Evolutionary conservation across 2,329 filamentous ascomycete species (phyloP), one percentile per base, ranked within the genome.

Genomic region (Alternaria sp.): DNA sequence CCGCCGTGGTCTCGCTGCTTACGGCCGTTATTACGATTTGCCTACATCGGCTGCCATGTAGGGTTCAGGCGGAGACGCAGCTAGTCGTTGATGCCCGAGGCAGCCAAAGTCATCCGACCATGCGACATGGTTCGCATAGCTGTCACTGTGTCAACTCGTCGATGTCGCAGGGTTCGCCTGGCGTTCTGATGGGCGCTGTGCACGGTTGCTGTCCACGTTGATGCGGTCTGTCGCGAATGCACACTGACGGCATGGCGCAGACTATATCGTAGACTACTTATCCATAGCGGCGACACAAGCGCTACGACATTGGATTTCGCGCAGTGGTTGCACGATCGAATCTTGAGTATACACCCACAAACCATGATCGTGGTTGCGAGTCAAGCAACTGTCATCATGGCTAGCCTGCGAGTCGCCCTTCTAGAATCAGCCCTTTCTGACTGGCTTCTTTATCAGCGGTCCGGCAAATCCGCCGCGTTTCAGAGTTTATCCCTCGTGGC

Each of bases 401-500:
- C 43, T 59, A 59, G 57, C 50, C 57, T 6, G 40, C 57, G 36
- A 45, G 25, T 13, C 49, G 53, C 53, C 26, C 19, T 44, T 55
- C 50, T 23, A 59, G 26, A 54, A 54, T 23, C 21, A 47, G 30
- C 21, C 28, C 15, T 21, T 12, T 36, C 15, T 26, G 28, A 55
- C 56, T 44, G 56, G 56, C 25, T 19, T 54, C 52, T 59, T 53
- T 40, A 36, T 59, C 32, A 49, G 26, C n/a, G 17, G 36, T 53
- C 47, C 57, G 47, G 57, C 36, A 53, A 28, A 59, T 59, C 47
- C 25, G 40, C 43, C 25, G 57, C 36, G 57, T 59, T 59, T 59
- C 47, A 53, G 57, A 44, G 49, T 45, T 25, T 26, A 21, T 52
- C 44, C 47, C 56, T 59, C n/a, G 47, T 59, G 57, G 57, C 57